These are phyloP conservation scores for Leccinum disarticulatum DNA, from an alignment of 768 basidiomycete genomes.

Conservation along the genomic window DNA sequence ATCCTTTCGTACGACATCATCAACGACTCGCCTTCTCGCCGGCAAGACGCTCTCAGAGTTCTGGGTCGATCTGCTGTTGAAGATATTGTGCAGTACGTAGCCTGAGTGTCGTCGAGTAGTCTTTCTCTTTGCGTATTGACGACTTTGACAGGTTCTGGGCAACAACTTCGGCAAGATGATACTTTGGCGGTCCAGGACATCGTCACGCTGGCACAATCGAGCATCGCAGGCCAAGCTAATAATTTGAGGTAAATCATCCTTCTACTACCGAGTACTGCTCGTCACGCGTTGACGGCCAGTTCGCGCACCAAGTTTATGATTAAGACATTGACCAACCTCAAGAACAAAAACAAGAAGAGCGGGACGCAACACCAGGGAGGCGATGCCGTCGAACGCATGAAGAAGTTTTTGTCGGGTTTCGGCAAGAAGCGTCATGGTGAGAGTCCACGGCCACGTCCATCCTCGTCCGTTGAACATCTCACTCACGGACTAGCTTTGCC, in stretches of 20 bases:
- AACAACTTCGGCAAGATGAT: conserved; percentile 89
- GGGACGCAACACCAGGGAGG: conserved; percentile 66
- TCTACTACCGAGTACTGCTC: no score
- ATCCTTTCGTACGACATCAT: conserved; percentile 90
- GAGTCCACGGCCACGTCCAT: not conserved
- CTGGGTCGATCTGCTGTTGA: conserved; percentile 83
- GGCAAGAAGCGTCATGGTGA: conserved; percentile 75
- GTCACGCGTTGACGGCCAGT: conserved; percentile 39
- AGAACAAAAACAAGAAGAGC: conserved; percentile 75
- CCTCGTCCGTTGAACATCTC: not conserved
- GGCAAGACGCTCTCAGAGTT: conserved; percentile 65
- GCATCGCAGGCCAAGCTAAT: conserved; percentile 52
- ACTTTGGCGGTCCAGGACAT: conserved; percentile 92
- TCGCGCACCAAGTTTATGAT: conserved; percentile 96
- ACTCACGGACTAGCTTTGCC: not conserved
- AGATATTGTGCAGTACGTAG: conserved; percentile 73
- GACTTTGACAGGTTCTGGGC: conserved; percentile 71
- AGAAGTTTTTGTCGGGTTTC: conserved; percentile 78
- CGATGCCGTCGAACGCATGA: conserved; percentile 78
- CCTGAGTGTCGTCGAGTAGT: not conserved
- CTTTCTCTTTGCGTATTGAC: conserved; percentile 4
- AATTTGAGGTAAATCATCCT: conserved; percentile 46
- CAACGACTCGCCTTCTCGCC: conserved; percentile 55
- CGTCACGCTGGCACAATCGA: conserved; percentile 74
- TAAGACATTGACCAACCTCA: conserved; percentile 87